Evolutionary conservation across 768 basidiomycete species (phyloP), one percentile per base, ranked within the genome.

Genomic region (Leccinum pellstonianum): DNA sequence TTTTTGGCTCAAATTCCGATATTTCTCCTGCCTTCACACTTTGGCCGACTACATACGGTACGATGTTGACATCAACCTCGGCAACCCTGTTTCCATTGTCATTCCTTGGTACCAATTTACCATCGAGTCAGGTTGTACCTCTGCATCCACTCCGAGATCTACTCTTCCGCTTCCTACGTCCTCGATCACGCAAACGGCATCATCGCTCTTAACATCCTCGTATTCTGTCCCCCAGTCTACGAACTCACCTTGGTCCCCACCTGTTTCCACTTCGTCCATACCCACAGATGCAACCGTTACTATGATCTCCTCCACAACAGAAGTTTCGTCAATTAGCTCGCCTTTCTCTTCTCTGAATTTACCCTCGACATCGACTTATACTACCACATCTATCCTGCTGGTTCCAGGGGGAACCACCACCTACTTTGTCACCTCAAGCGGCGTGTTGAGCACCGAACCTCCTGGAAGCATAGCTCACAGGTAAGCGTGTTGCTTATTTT

Each of bases 371-470:
- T 71, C 71, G 51, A 73, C 65, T 5, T 57, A 62, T 33, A 66
- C 62, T 5, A 29, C 66, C 50, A 68, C 58, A 2, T 68, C 73
- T 14, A 11, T 62, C 17, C 0, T 71, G 37, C 31, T 10, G n/a
- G 66, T 52, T 27, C 60, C 59, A 52, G 62, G 46, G 3, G 65
- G 46, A 19, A 63, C 66, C 4, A 51, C 53, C 14, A 67, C 71
- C 7, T 52, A 59, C 7, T 62, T 65, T 35, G 52, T 70, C 38
- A 63, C 68, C 14, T 61, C 70, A 10, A 70, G 61, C 23, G 35
- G 51, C 8, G 66, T 59, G 19, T 61, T 75, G 47, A 75, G 71
- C 33, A 73, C 72, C 0, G 48, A 65, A 38, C 9, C 37, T 29
- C 56, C 65, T 17, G 57, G 47, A 43, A 56, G 23, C 2, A 14